These are phyloP conservation scores for Oxyria digyna DNA, from an alignment of 148 eudicot species.

Conservation along the genomic window DNA sequence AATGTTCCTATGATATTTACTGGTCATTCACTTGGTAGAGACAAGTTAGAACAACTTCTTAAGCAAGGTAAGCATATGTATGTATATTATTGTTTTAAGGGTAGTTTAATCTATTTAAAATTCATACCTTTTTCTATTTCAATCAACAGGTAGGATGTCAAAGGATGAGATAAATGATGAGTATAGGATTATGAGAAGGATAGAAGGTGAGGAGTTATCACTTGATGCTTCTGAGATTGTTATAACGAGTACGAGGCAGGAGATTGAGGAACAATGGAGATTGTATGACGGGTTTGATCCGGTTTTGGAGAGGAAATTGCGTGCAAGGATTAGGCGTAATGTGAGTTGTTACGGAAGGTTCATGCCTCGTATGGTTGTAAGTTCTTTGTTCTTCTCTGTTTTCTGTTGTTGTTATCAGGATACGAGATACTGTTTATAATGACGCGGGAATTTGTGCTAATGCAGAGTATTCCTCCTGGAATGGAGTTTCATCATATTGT, in stretches of 20 bases:
- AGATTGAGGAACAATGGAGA: slow-evolving; percentile 64
- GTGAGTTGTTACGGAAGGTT: slow-evolving; percentile 88
- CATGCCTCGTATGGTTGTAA: slow-evolving; percentile 93
- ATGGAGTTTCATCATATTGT: slow-evolving; percentile 96
- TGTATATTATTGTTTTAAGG: too few species aligned
- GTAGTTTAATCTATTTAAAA: too few species aligned
- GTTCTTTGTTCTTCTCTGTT: slow-evolving; percentile 15
- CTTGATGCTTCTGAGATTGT: slow-evolving; percentile 64
- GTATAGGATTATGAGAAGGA: slow-evolving; percentile 59
- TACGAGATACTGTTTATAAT: neutral
- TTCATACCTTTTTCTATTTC: too few species aligned
- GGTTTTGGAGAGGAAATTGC: slow-evolving; percentile 57
- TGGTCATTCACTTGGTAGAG: slow-evolving; percentile 68
- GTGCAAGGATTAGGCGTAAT: slow-evolving; percentile 79
- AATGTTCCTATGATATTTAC: slow-evolving; percentile 68
- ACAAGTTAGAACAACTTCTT: slow-evolving; percentile 55
- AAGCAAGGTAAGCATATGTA: too few species aligned
- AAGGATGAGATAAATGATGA: slow-evolving; percentile 47
- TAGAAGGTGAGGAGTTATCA: slow-evolving; percentile 60
- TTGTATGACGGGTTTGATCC: slow-evolving; percentile 82
- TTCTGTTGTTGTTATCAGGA: too few species aligned
- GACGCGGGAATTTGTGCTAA: neutral
- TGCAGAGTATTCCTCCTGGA: slow-evolving; percentile 96
- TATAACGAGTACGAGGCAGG: slow-evolving; percentile 69
- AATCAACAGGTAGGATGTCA: too few species aligned